Evolutionary conservation across 1,139 yeast genomes (phyloP).

Genomic region (Pichia terricola): DNA sequence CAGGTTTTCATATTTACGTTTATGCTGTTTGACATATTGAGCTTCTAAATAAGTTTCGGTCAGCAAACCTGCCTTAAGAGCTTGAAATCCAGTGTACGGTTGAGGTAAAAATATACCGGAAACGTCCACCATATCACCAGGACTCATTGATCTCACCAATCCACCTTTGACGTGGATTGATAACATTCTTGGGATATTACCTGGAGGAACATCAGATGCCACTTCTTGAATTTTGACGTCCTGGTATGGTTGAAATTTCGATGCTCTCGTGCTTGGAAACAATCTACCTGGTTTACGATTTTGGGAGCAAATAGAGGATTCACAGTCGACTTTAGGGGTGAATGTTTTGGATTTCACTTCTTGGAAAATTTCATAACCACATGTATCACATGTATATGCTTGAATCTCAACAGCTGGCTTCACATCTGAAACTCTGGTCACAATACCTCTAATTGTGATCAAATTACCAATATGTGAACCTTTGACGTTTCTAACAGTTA

Average conservation of each 20-base stretch:
- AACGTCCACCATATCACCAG: conserved; percentile 92
- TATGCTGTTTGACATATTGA: conserved; percentile 77
- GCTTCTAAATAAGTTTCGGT: conserved; percentile 93
- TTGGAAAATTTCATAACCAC: conserved; percentile 95
- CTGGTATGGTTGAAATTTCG: conserved; percentile 90
- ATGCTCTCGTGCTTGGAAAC: conserved; percentile 90
- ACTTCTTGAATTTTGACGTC: conserved; percentile 92
- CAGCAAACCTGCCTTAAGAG: conserved; percentile 81
- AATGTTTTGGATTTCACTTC: conserved; percentile 81
- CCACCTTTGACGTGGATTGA: conserved; percentile 84
- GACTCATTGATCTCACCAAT: conserved; percentile 75
- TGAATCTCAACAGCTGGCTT: conserved; percentile 86
- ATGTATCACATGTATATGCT: conserved; percentile 95
- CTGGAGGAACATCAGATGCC: conserved; percentile 95
- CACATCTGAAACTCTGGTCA: conserved; percentile 92
- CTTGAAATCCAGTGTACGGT: conserved; percentile 93
- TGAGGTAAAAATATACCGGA: conserved; percentile 89
- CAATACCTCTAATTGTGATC: conserved; percentile 88
- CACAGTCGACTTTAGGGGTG: conserved; percentile 79
- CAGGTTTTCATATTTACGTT: conserved; percentile 70
- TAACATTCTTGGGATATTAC: conserved; percentile 88
- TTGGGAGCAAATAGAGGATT: conserved; percentile 66
- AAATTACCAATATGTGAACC: conserved; percentile 79
- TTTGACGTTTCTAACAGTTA: conserved; percentile 83
- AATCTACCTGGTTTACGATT: conserved; percentile 84